Conservation (phyloP, 371 early-diverging fungal species). For the Blakeslea trispora region DNA sequence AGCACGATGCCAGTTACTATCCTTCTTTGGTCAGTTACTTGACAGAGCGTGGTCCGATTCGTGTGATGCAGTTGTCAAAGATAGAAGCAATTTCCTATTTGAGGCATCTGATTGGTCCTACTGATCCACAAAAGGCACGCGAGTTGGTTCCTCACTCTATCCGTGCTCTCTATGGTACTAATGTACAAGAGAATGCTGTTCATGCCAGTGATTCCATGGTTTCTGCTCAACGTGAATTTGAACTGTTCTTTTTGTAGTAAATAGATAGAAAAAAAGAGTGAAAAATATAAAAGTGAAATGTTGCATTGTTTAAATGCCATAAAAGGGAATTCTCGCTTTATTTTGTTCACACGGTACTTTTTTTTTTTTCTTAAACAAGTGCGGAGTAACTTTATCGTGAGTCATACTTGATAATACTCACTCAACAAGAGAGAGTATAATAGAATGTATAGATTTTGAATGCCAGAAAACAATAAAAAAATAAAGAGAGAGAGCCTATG, state of each 20-base stretch:
- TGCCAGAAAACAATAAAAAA: too few relatives aligned
- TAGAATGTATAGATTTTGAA: too few relatives aligned
- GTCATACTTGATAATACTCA: too few relatives aligned
- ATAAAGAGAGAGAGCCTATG: too few relatives aligned
- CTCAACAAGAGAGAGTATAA: too few relatives aligned
- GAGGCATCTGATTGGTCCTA: slow-evolving; percentile 30
- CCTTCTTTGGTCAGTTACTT: slow-evolving; percentile 24
- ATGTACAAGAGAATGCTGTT: slow-evolving; percentile 34
- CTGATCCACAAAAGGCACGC: slow-evolving; percentile 24
- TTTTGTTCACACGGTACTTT: too few relatives aligned
- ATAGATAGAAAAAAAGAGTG: too few relatives aligned
- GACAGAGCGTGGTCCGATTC: slow-evolving; percentile 21
- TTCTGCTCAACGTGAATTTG: slow-evolving; percentile 22
- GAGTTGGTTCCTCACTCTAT: slow-evolving; percentile 20
- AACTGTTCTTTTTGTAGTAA: slow-evolving; percentile 13
- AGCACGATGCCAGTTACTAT: slow-evolving; percentile 22
- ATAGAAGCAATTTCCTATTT: slow-evolving; percentile 21
- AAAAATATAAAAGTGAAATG: too few relatives aligned
- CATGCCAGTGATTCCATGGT: slow-evolving; percentile 38
- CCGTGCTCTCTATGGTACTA: slow-evolving; percentile 27
- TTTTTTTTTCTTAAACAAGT: too few relatives aligned
- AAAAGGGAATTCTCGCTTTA: too few relatives aligned
- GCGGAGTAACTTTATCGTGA: too few relatives aligned
- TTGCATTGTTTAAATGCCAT: too few relatives aligned
- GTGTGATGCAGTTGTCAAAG: slow-evolving; percentile 17